phyloP scores from a whole-genome alignment of 371 early-diverging fungal genomes.

The Blyttiomyces sp. region DNA sequence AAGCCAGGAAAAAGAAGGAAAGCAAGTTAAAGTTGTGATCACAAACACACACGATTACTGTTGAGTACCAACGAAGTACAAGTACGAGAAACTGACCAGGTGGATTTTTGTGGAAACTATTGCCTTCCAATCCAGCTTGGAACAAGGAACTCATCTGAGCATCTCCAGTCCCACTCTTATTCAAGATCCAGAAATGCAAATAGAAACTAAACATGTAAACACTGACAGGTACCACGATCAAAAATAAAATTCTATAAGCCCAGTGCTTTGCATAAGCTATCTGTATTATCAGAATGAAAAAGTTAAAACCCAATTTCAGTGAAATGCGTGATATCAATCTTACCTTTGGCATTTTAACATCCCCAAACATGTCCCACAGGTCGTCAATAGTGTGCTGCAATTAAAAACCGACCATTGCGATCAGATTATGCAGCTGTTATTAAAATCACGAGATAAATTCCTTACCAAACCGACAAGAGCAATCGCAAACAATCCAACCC shows the following conservation, averaged over 20 bases:
- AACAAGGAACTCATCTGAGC: constrained; percentile 98
- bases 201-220: constrained; percentile 90
- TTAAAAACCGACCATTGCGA: background rate
- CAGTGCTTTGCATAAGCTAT: constrained; percentile 70
- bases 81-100: constrained; percentile 54
- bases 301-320: background rate
- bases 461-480: constrained; percentile 87
- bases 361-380: constrained; percentile 90
- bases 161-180: constrained; percentile 90
- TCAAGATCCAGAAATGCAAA: constrained; percentile 90
- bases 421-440: background rate
- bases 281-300: constrained; percentile 30
- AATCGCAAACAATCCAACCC: constrained; percentile 98
- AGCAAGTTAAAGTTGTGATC: background rate
- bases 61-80: constrained; percentile 1
- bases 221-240: constrained; percentile 83
- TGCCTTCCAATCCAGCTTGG: constrained; percentile 91
- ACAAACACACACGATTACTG: no score
- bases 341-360: constrained; percentile 67
- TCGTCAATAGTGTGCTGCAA: constrained; percentile 84
- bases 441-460: background rate
- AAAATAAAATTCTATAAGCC: constrained; percentile 69
- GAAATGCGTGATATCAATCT: no score
- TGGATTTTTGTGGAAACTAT: constrained; percentile 74
- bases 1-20: background rate